Evolutionary conservation across 2,329 filamentous ascomycete genomes (phyloP).

Genomic region (Fusarium foetens): DNA sequence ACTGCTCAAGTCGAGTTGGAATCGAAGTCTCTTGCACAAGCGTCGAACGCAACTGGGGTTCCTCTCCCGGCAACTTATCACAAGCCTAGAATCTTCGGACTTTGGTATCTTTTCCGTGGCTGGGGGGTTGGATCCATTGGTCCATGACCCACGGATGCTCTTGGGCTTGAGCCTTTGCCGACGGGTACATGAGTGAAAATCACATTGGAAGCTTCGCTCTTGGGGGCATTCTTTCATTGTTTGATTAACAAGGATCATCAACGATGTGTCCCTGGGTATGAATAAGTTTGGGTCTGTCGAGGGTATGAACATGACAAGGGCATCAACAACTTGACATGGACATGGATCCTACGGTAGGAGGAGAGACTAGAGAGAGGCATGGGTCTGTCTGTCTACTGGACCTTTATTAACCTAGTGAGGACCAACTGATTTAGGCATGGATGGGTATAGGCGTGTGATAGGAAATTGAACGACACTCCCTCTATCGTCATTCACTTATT

Average conservation of each 20-base stretch:
- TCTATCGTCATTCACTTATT: constrained; percentile 34
- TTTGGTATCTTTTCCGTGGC: constrained; percentile 14
- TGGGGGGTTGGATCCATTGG: constrained; percentile 14
- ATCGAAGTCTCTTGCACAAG: constrained; percentile 9
- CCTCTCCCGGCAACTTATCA: constrained; percentile 33
- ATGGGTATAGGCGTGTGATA: constrained; percentile 20
- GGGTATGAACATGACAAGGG: constrained; percentile 13
- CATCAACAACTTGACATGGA: constrained; percentile 8
- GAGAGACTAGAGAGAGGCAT: not conserved
- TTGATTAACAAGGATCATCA: not conserved
- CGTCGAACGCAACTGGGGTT: constrained; percentile 11
- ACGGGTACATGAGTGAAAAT: constrained; percentile 1
- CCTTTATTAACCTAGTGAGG: not conserved
- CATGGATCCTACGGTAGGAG: not conserved
- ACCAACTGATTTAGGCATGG: not conserved
- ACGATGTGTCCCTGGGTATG: not conserved
- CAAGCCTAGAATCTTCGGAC: constrained; percentile 16
- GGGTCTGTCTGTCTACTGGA: not conserved
- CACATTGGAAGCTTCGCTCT: not conserved
- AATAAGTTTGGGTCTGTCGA: not conserved
- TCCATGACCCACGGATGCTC: not conserved
- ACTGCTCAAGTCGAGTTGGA: constrained; percentile 8
- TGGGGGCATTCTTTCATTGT: constrained; percentile 3
- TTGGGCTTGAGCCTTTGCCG: constrained; percentile 12
- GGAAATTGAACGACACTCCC: constrained; percentile 29